Percentiles rank a stretch among this genome's conserved stretches.
Conservation (phyloP, 75 land plant genomes). For the Pinus taeda region DNA sequence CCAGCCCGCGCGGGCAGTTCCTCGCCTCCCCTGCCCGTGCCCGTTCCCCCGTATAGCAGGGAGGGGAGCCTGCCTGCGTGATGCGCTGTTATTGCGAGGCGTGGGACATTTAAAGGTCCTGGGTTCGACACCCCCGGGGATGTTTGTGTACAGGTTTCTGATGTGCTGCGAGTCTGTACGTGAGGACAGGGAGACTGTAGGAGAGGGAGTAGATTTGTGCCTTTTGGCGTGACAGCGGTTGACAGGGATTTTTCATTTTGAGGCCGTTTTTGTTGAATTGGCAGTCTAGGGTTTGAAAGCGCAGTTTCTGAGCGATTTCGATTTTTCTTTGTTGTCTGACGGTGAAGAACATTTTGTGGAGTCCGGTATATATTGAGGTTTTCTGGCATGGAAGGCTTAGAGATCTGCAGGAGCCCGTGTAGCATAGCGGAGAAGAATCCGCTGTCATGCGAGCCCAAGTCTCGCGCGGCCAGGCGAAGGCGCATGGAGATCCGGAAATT, state of each 20-base stretch:
- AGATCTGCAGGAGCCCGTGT: constrained; percentile 39
- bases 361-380: not conserved
- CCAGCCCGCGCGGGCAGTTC: not conserved
- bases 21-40: not conserved
- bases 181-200: not conserved
- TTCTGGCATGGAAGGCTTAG: constrained; percentile 27
- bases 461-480: constrained; percentile 38
- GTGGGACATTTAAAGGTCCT: not conserved
- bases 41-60: not conserved
- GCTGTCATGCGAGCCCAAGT: constrained; percentile 15
- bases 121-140: not conserved
- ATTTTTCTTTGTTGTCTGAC: no score
- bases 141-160: not conserved
- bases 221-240: no score
- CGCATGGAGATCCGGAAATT: constrained; percentile 56
- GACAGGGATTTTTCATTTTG: no score
- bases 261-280: no score
- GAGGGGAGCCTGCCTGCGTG: not conserved
- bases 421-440: constrained; percentile 8
- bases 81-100: not conserved
- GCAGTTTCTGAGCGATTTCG: not conserved
- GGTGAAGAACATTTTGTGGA: no score
- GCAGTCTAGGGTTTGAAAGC: not conserved
- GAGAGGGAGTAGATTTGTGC: no score
- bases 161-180: not conserved